Conservation (phyloP, 1,284 basidiomycete species). For the Leucoagaricus sp. region DNA sequence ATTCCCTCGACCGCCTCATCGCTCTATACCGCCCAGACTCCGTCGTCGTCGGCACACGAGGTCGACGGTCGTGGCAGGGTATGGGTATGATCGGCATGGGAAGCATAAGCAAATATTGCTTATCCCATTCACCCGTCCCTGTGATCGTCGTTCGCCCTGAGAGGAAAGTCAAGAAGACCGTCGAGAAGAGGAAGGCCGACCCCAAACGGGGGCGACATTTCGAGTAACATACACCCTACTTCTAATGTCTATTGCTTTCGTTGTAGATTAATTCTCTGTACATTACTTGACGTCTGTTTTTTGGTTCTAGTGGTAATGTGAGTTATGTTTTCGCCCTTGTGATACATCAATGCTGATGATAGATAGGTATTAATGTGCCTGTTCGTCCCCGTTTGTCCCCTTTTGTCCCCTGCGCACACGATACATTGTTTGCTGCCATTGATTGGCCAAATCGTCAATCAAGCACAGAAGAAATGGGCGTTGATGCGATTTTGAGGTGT, state of each 20-base stretch:
- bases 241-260: too few relatives aligned
- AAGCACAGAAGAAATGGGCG: too few relatives aligned
- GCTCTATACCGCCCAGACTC: slow-evolving; percentile 95
- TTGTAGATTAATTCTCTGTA: too few relatives aligned
- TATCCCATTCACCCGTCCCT: slow-evolving; percentile 89
- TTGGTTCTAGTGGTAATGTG: too few relatives aligned
- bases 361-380: too few relatives aligned
- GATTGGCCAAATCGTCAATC: too few relatives aligned
- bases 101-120: slow-evolving; percentile 75
- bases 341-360: neutral
- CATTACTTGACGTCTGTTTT: too few relatives aligned
- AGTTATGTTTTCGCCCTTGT: neutral
- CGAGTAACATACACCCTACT: slow-evolving; percentile 1
- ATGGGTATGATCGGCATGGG: slow-evolving; percentile 53
- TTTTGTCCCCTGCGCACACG: too few relatives aligned
- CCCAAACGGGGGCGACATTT: slow-evolving; percentile 86
- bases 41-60: slow-evolving; percentile 90
- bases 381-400: too few relatives aligned
- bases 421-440: too few relatives aligned
- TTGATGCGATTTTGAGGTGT: too few relatives aligned
- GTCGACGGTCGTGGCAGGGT: slow-evolving; percentile 48
- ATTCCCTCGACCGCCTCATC: slow-evolving; percentile 90
- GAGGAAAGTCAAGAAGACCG: slow-evolving; percentile 78
- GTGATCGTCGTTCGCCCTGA: slow-evolving; percentile 92
- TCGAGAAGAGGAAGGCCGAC: slow-evolving; percentile 81